Evolutionary conservation across 495 filamentous ascomycete genomes (phyloP), one percentile per base, ranked within the genome.

Genomic region (Penicillium pulvis): DNA sequence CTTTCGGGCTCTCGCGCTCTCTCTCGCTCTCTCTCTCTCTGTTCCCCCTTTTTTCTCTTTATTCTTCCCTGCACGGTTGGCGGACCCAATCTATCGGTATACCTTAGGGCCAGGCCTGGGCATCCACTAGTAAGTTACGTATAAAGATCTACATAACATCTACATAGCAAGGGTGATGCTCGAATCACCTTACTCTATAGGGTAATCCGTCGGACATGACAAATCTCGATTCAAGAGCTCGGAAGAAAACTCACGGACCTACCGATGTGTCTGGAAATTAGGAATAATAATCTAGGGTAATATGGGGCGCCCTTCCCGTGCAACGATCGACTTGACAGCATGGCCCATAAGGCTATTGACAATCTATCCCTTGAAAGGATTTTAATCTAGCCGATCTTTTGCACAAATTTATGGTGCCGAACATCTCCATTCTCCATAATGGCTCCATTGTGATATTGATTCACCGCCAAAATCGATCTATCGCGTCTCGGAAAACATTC

Each of bases 201-300:
- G 10, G 12, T 36, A 11, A 36, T 36, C 8, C 33, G 20, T 23
- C 20, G 10, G 33, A 14, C 12, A 41, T 41, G 14, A 17, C 44
- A 54, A 55, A 49, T 48, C 33, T 44, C 23, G 12, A 41, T 41
- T 16, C 39, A 17, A 41, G 14, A 8, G 16, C 14, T 41, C 39
- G 39, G 39, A 41, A 41, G 43, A 53, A 60, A 46, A 49, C 53
- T 49, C 59, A 53, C 59, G 59, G 59, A 61, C 59, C 43, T 47
- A 55, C 54, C 49, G 49, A 61, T 57, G 36, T 36, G 33, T 8
- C 39, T 41, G 39, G 14, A 17, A 41, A 41, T 41, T 41, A n/a
- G 39, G 39, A 8, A 41, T 17, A 41, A 6, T 16, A n/a, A 41
- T 36, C 7, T 14, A 17, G 39, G 39, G 39, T 16, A 48, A n/a